These are phyloP conservation scores for Calonectria montana DNA, from an alignment of 2,329 filamentous ascomycete species.

Conservation along the genomic window DNA sequence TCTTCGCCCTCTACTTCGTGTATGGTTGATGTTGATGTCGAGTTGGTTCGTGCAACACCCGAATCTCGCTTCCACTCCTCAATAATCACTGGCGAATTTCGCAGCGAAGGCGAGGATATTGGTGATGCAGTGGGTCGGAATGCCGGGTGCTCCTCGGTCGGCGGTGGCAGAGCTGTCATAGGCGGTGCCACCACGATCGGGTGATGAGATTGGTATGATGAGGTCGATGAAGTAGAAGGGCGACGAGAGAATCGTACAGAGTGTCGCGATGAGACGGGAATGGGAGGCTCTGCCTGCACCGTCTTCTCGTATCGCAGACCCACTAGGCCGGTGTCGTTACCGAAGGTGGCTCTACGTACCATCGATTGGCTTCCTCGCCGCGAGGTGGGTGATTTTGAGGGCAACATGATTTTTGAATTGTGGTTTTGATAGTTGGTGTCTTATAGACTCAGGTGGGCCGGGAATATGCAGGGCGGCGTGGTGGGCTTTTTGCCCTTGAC, in stretches of 20 bases:
- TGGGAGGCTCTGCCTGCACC: conserved; percentile 66
- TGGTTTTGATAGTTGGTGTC: conserved; percentile 10
- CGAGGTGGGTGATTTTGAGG: conserved; percentile 55
- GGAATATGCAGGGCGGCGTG: conserved; percentile 13
- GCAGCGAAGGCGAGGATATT: conserved; percentile 31
- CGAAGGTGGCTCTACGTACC: conserved; percentile 50
- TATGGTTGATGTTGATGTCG: conserved; percentile 48
- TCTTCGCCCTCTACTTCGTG: conserved; percentile 56
- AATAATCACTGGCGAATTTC: conserved; percentile 39
- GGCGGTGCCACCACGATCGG: conserved; percentile 47
- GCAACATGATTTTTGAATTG: conserved; percentile 45
- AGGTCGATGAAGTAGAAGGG: conserved; percentile 39
- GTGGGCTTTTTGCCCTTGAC: conserved; percentile 20
- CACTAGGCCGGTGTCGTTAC: conserved; percentile 63
- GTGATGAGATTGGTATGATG: conserved; percentile 38
- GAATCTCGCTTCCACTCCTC: conserved; percentile 67
- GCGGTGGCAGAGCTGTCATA: conserved; percentile 52
- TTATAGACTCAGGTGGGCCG: conserved; percentile 17
- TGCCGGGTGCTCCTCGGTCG: conserved; percentile 65
- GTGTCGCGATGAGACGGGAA: conserved; percentile 61
- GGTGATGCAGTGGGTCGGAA: conserved; percentile 50
- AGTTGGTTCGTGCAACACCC: conserved; percentile 60
- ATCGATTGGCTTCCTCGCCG: conserved; percentile 55
- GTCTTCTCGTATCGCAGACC: conserved; percentile 72
- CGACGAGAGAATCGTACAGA: conserved; percentile 47